Conservation (phyloP, 2,329 filamentous ascomycete genomes). For the Rasamsonia emersonii region DNA sequence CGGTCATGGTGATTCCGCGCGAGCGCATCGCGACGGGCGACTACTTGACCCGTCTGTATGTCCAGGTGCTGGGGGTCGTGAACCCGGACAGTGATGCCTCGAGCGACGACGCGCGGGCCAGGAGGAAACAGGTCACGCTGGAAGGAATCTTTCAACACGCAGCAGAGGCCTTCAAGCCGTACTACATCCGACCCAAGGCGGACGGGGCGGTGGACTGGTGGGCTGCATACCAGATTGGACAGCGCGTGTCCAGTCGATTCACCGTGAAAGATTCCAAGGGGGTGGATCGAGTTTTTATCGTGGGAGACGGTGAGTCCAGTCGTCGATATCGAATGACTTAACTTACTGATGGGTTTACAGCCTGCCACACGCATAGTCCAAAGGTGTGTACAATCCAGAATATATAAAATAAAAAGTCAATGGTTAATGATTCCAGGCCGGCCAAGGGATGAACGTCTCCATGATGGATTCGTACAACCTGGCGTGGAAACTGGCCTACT, state of each 20-base stretch:
- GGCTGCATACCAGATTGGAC: slow-evolving; percentile 68
- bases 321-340: neutral
- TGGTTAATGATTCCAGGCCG: slow-evolving; percentile 52
- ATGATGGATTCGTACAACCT: slow-evolving; percentile 51
- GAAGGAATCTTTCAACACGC: slow-evolving; percentile 57
- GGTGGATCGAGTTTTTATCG: slow-evolving; percentile 63
- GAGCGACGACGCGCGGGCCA: slow-evolving; percentile 52
- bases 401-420: slow-evolving; percentile 58
- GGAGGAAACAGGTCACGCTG: slow-evolving; percentile 54
- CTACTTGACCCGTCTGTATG: slow-evolving; percentile 62
- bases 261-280: slow-evolving; percentile 56
- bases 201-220: slow-evolving; percentile 61
- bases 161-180: slow-evolving; percentile 57
- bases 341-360: slow-evolving; percentile 21
- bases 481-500: slow-evolving; percentile 46
- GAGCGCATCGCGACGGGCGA: slow-evolving; percentile 54
- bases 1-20: slow-evolving; percentile 71
- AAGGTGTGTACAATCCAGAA: slow-evolving; percentile 36
- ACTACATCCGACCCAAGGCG: slow-evolving; percentile 51
- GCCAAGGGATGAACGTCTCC: slow-evolving; percentile 21
- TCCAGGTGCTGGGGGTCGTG: slow-evolving; percentile 30
- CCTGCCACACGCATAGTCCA: slow-evolving; percentile 71
- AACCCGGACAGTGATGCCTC: slow-evolving; percentile 17
- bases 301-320: slow-evolving; percentile 48
- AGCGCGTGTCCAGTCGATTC: slow-evolving; percentile 46